A percentile compares a stretch with the other conserved stretches of the same genome.
Evolutionary conservation across 768 basidiomycete species (phyloP).

Genomic region (Podaxis pistillaris): DNA sequence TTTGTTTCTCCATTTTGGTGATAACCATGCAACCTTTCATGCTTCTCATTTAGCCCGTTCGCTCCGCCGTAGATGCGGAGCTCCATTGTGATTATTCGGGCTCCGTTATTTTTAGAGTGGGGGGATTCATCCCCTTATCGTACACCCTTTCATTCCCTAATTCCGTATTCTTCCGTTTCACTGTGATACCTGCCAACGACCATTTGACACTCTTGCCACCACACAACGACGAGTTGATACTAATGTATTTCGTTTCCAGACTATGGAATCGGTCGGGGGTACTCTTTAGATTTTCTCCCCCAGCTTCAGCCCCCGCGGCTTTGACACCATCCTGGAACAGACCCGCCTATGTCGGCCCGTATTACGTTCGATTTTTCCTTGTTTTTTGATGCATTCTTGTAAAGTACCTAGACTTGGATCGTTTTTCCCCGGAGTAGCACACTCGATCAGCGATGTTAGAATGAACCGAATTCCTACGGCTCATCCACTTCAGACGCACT

Average conservation of each 20-base stretch:
- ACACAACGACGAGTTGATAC: not conserved
- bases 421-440: not conserved
- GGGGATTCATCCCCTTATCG: not conserved
- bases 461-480: not conserved
- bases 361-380: not conserved
- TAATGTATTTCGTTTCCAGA: conserved; percentile 13
- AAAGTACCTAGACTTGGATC: not conserved
- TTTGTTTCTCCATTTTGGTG: not conserved
- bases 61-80: not conserved
- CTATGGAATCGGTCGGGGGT: conserved; percentile 27
- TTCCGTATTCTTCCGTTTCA: not conserved
- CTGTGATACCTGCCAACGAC: not conserved
- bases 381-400: not conserved
- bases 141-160: not conserved
- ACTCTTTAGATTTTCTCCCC: conserved; percentile 11
- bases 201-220: not conserved
- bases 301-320: not conserved
- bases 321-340: not conserved
- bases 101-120: not conserved
- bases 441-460: not conserved
- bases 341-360: not conserved
- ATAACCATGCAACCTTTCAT: not conserved
- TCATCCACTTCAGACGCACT: not conserved
- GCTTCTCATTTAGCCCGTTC: not conserved
- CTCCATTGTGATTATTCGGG: not conserved